These are phyloP conservation scores for Vitis cinerea DNA, from an alignment of 164 flowering plant genomes.

Conservation along the genomic window DNA sequence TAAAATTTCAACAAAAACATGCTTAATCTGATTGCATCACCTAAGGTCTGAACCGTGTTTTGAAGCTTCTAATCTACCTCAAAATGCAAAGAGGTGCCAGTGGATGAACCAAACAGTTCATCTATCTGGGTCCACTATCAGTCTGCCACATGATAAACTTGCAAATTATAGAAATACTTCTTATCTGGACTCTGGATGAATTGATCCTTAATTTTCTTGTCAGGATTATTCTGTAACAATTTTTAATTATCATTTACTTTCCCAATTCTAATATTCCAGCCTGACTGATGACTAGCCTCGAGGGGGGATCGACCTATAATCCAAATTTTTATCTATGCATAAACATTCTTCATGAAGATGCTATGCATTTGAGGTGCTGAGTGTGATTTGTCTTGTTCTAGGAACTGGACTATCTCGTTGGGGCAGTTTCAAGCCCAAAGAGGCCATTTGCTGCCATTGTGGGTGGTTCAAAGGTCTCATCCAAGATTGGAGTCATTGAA, in stretches of 20 bases:
- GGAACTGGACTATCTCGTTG: slow-evolving; percentile 83
- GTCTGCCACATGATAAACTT: background rate
- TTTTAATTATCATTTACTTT: background rate
- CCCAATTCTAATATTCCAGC: too few relatives aligned
- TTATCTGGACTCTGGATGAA: background rate
- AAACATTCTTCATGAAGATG: too few relatives aligned
- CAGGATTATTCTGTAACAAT: background rate
- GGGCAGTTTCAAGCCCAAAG: slow-evolving; percentile 72
- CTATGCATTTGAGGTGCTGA: too few relatives aligned
- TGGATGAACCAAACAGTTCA: background rate
- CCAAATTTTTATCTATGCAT: background rate
- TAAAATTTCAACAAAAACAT: too few relatives aligned
- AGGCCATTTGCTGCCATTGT: slow-evolving; percentile 89
- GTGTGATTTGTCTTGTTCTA: slow-evolving; percentile 15
- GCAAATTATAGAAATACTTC: background rate
- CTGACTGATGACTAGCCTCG: too few relatives aligned
- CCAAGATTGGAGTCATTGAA: slow-evolving; percentile 83
- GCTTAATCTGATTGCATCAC: background rate
- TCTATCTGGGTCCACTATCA: background rate
- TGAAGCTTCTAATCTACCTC: background rate
- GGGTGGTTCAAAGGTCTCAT: slow-evolving; percentile 83
- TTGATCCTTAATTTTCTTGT: background rate
- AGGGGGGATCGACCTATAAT: too few relatives aligned
- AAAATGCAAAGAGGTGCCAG: background rate
- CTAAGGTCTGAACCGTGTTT: background rate